Conservation (phyloP, 192 early-diverging fungal species). For the Coemansia asiatica region DNA sequence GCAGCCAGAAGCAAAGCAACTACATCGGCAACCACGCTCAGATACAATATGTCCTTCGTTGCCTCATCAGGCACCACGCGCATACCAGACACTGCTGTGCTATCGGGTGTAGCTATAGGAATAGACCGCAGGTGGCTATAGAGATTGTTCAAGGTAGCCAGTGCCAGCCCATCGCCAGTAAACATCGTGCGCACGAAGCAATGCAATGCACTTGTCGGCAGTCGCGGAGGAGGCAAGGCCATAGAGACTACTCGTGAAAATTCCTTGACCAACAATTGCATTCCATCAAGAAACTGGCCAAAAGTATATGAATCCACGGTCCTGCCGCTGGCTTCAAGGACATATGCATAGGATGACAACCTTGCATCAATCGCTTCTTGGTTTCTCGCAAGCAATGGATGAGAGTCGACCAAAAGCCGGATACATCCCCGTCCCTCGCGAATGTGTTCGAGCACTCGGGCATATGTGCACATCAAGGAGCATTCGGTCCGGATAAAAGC, state of each 20-base stretch:
- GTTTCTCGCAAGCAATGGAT: constrained; percentile 25
- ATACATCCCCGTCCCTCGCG: constrained; percentile 45
- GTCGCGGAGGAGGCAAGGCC: constrained; percentile 19
- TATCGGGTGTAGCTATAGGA: constrained; percentile 12
- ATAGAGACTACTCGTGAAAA: constrained; percentile 25
- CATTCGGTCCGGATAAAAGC: constrained; percentile 24
- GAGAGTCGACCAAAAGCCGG: constrained; percentile 25
- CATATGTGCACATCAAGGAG: constrained; percentile 18
- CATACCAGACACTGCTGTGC: not conserved
- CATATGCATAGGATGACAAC: constrained; percentile 2
- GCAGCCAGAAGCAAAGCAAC: constrained; percentile 30
- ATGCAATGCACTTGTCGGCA: constrained; percentile 25
- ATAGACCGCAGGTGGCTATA: constrained; percentile 27
- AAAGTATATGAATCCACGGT: constrained; percentile 31
- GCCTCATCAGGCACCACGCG: constrained; percentile 38
- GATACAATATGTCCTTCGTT: constrained; percentile 38
- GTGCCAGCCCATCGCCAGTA: constrained; percentile 15
- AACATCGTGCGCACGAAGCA: constrained; percentile 40
- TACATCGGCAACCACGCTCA: constrained; percentile 42
- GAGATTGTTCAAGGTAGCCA: constrained; percentile 23
- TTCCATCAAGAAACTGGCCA: constrained; percentile 22
- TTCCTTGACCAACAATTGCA: constrained; percentile 29
- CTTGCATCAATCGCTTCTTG: not conserved
- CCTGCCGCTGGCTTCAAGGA: not conserved
- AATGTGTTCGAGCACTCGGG: constrained; percentile 26